Percentiles rank a stretch among this genome's conserved stretches.
phyloP scores from a whole-genome alignment of 1,284 basidiomycete genomes.

The Naganishia cerealis region DNA sequence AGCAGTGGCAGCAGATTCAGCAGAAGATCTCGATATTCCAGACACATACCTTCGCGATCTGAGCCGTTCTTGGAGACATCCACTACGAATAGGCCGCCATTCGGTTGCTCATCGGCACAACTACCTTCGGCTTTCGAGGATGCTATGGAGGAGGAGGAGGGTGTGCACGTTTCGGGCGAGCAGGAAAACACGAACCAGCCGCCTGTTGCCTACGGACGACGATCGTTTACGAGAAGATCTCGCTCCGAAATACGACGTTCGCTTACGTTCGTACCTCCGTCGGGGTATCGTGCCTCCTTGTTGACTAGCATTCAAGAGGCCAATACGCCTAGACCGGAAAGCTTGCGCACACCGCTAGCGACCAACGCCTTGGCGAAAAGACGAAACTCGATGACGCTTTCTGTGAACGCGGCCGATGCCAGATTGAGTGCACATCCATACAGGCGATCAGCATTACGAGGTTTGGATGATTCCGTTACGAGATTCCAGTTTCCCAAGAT shows the following conservation, averaged over 20 bases:
- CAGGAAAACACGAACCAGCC: not conserved
- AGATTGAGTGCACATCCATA: conserved; percentile 20
- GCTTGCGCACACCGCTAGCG: conserved; percentile 10
- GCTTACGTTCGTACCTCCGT: conserved; percentile 15
- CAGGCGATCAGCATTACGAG: not conserved
- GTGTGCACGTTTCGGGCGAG: not conserved
- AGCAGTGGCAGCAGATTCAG: not conserved
- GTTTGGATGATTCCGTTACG: conserved; percentile 33
- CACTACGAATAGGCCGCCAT: not conserved
- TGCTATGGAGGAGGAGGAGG: conserved; percentile 21
- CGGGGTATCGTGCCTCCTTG: conserved; percentile 18
- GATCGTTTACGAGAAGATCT: conserved; percentile 18
- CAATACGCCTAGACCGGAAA: not conserved
- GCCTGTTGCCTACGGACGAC: conserved; percentile 4
- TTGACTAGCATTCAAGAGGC: conserved; percentile 16
- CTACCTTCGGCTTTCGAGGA: conserved; percentile 27
- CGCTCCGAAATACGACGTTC: conserved; percentile 25
- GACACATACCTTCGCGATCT: conserved; percentile 31
- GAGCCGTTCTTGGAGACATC: conserved; percentile 18
- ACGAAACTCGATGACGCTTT: conserved; percentile 3
- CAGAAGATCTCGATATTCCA: conserved; percentile 28
- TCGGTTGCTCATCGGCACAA: conserved; percentile 3
- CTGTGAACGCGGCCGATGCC: not conserved
- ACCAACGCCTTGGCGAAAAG: not conserved
- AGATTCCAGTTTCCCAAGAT: conserved; percentile 32